Base-by-base conservation (phyloP, 305 asterid genomes). In the Fraxinus sp. region DNA sequence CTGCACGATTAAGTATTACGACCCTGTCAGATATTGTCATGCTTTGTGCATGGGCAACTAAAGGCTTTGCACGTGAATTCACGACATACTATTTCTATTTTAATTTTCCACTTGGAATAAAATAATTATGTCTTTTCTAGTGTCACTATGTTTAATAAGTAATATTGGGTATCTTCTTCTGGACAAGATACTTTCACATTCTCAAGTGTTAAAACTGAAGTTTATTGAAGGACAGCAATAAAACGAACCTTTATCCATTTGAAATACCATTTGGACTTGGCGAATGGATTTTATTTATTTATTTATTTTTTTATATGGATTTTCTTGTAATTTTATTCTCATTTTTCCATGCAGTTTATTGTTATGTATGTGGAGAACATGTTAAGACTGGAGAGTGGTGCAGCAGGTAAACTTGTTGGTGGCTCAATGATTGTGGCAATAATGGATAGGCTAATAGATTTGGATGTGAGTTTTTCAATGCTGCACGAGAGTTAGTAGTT, bases 301-400 rank as follows among this genome's bases (percentile, higher is more conserved):
- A 30, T 30, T 30, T 30, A 10, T 18, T 11, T 64, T 46, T 24
- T 4, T 7, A n/a, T 44, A 0, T 20, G 20, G 37, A 22, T 22
- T 7, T 79, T 79, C 30, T 70, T 77, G 28, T 77, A 18, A 81
- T 13, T 30, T 76, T 37, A 22, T 39, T 33, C 78, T 66, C 4
- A 30, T 77, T 77, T 26, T 20, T 81, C 41, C 72, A 13, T 83
- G 91, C 91, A 92, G 97, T 30, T 82, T 79, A 87, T 93, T n/a
- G 90, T 84, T 83, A 83, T 86, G 88, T 94, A 91, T 39, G 95
- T 87, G 86, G 99, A 96, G 92, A 96, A 92, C 90, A 92, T 94
- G 94, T 78, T 96, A 88, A 93, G 91, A 81, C 84, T 96, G 91
- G 98, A 91, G 89, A 87, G 92, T 77, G 89, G 97, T 80, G 83